Evolutionary conservation across 257 asterid genomes (phyloP).

Genomic region (Lithospermum erythrorhizon): DNA sequence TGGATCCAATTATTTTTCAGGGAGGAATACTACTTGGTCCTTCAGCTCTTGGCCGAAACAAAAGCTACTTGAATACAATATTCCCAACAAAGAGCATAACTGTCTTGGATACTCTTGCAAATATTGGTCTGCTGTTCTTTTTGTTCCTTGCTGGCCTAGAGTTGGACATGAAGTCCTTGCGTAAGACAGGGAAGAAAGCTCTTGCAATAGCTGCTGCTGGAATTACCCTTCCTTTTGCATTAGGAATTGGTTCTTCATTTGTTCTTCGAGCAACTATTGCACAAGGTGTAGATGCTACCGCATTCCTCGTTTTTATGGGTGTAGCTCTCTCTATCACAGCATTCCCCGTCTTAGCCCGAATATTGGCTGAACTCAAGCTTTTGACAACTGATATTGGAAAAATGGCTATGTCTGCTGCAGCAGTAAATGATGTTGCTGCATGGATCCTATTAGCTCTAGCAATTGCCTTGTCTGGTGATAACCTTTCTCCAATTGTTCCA

Average conservation of each 20-base stretch:
- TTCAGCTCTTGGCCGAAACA: conserved; percentile 25
- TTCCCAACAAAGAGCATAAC: conserved; percentile 24
- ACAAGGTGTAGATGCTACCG: conserved; percentile 14
- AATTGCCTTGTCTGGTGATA: conserved; percentile 16
- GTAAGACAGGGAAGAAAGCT: conserved; percentile 22
- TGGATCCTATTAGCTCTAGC: conserved; percentile 29
- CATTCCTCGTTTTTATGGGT: conserved; percentile 26
- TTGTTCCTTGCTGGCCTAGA: conserved; percentile 27
- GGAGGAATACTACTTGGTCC: conserved; percentile 32
- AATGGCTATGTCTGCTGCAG: conserved; percentile 31
- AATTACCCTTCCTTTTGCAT: conserved; percentile 15
- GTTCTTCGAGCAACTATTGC: conserved; percentile 15
- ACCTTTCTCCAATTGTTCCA: conserved; percentile 19
- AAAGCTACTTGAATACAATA: conserved; percentile 9
- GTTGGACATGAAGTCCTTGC: conserved; percentile 20
- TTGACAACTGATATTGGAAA: conserved; percentile 24
- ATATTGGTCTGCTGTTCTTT: conserved; percentile 26
- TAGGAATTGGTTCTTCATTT: conserved; percentile 25
- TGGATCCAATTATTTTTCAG: conserved; percentile 4
- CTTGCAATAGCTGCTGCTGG: conserved; percentile 24
- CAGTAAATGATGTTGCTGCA: conserved; percentile 25
- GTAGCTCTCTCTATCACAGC: conserved; percentile 32
- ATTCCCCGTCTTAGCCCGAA: conserved; percentile 31
- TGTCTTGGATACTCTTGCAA: conserved; percentile 28
- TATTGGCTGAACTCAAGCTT: conserved; percentile 27